Base-by-base conservation (phyloP, 768 basidiomycete species). In the Amanita pseudoporphyria region DNA sequence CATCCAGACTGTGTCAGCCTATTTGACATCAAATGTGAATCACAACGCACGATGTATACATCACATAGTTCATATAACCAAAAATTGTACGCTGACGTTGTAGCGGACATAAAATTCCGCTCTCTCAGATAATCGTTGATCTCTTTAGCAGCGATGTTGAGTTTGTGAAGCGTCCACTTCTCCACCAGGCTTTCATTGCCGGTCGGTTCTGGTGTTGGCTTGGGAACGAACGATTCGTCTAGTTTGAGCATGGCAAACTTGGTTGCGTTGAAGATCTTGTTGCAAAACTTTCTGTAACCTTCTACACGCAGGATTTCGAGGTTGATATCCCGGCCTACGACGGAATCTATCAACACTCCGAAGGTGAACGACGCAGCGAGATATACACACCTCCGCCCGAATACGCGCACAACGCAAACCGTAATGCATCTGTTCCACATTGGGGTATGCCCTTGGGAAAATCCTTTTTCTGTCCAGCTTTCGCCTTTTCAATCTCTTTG, bases 31-130 rank as follows among this genome's bases (percentile, higher is more conserved):
- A 2, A 44, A 42, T 49, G 19, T 12, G 14, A 21, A 31, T 26
- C 53, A 19, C 13, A 9, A 62, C 87, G 54, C 52, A 93, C 91
- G 56, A 99, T 97, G 69, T 94, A 99, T 21, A 99, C 93, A 62
- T 99, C 96, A 62, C 96, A 99, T n/a, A 98, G 73, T 65, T 99
- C 95, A 63, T 98, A 94, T 33, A 99, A 67, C 95, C 96, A 99
- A 72, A 96, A 98, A 59, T 89, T 89, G 69, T 98, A 81, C 0
- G 79, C 84, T 0, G 81, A 73, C 2, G 74, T 83, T 0, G 96
- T 95, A 1, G 93, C 96, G 14, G 76, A 72, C 84, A 95, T 92
- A 71, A 99, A 98, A 62, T 94, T 94, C 39, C 95, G 80, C 19
- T 82, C 81, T 21, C 77, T 69, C 3, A 98, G 73, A 16, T 81